Percentiles rank a stretch among this genome's conserved stretches.
These are phyloP conservation scores for Ustilago curta DNA, from an alignment of 1,284 basidiomycete genomes.

Conservation along the genomic window DNA sequence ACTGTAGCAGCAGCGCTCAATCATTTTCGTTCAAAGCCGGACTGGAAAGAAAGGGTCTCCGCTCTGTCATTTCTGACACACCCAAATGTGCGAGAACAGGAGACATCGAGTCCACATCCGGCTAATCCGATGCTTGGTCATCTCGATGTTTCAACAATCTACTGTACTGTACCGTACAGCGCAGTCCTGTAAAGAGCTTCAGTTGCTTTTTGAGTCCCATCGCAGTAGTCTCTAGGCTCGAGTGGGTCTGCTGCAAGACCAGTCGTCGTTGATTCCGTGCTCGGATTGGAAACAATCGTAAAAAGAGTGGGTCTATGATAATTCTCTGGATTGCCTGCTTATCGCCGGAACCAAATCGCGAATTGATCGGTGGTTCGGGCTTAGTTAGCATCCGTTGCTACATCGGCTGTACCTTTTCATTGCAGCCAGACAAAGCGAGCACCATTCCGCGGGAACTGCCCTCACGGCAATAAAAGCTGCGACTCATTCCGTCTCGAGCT, in stretches of 20 bases:
- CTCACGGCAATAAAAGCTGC: neutral
- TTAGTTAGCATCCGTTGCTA: neutral
- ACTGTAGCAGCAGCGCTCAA: neutral
- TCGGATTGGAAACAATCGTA: too few relatives aligned
- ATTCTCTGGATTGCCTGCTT: too few relatives aligned
- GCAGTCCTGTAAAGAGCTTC: too few relatives aligned
- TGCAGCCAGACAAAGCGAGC: neutral
- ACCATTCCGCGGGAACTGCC: neutral
- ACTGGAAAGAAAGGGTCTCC: too few relatives aligned
- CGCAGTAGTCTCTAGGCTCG: neutral
- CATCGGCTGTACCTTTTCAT: neutral
- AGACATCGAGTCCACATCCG: neutral
- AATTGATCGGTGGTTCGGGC: neutral
- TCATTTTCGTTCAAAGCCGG: too few relatives aligned
- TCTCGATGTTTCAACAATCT: neutral
- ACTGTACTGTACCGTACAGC: too few relatives aligned
- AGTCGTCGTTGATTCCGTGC: too few relatives aligned
- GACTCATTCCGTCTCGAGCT: too few relatives aligned
- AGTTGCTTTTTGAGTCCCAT: neutral
- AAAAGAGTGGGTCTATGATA: too few relatives aligned
- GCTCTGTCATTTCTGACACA: too few relatives aligned
- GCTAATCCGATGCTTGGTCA: conserved; percentile 8
- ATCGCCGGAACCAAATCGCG: neutral
- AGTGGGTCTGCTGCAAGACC: too few relatives aligned
- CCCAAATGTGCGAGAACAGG: too few relatives aligned